Evolutionary conservation across 2,329 filamentous ascomycete species (phyloP), one percentile per base, ranked within the genome.

Genomic region (Cladosporium halotolerans): DNA sequence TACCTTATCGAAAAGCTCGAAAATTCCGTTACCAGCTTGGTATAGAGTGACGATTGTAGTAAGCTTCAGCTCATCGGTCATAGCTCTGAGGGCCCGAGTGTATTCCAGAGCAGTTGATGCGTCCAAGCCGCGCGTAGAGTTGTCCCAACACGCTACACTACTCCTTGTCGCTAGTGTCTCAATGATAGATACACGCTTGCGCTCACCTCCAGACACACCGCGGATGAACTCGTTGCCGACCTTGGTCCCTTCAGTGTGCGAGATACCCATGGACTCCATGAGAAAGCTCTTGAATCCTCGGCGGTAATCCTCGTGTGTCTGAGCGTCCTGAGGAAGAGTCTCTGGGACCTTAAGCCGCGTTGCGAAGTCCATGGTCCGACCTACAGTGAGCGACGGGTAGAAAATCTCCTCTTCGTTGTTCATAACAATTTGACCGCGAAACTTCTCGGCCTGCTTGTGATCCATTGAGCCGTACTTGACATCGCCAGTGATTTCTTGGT

Each of bases 201-300:
- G 70, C 66, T 88, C 84, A 7, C 75, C 75, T 42, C 74, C 75
- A 42, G 69, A 73, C 0, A 95, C 79, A 67, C 89, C 90, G 47
- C 88, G 84, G 16, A 93, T 79, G 58, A 92, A 89, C 1, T 82
- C 80, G 58, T 92, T 86, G 8, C 90, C 90, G 18, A 96, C 89
- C 31, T 91, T 81, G 0, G 90, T 96, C 66, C 89, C 80, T 41
- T 82, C 79, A 0, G 89, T 95, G 68, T 95, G 89, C 67, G 90
- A 86, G 53, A 95, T 95, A 66, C 91, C 70, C 73, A 84, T 77
- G 0, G 79, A 77, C 52, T 77, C 67, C 1, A 85, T 72, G 1
- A 85, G 63, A 55, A 84, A 84, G 11, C 80, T 72, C 28, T 76
- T 75, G 2, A 69, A 73, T 47, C 76, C 70, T 1, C 66, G 57